Evolutionary conservation across 495 filamentous ascomycete genomes (phyloP), one percentile per base, ranked within the genome.

Genomic region (Tuber magnatum): DNA sequence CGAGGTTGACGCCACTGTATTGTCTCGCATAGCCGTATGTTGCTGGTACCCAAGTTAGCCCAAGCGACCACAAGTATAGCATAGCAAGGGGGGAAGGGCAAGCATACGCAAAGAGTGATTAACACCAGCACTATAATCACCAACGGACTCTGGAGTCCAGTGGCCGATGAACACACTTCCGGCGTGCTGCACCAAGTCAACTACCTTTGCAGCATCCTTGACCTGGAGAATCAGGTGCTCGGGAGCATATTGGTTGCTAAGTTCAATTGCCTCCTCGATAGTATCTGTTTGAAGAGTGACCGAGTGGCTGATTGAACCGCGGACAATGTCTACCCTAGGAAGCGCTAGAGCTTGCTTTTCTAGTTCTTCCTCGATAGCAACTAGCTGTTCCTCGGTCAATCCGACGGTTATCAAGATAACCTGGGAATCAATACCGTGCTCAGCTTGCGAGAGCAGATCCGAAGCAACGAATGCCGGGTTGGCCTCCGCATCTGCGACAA

Each of bases 11-110:
- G 61, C 95, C 95, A 5, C 94, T 97, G 85, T 99, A 99, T 81
- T 99, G 95, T 84, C 94, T 96, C 69, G 95, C 95, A 79, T 96
- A 99, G 51, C 95, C 95, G 81, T 97, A 98, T 32, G 95, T 99
- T 76, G 95, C 94, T 97, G 75, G 35, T 71, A 4, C n/a, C 22
- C 43, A n/a, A 77, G 71, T 83, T 32, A 82, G 78, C 40, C 72
- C 35, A 35, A 69, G 28, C 22, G 32, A n/a, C 28, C 56, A n/a
- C n/a, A n/a, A n/a, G n/a, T n/a, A n/a, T n/a, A 12, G 18, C 16
- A 35, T 73, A 46, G 35, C 41, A 61, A 75, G 42, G 46, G 39
- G 44, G 35, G 44, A 73, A 65, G 71, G 44, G 44, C 16, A 69
- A 74, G 91, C 92, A 88, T 90, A 97, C 94, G 95, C 78, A 99